Percentiles rank a stretch among this genome's conserved stretches.
Evolutionary conservation across 2,329 filamentous ascomycete genomes (phyloP).

Genomic region (Talaromyces piceae): DNA sequence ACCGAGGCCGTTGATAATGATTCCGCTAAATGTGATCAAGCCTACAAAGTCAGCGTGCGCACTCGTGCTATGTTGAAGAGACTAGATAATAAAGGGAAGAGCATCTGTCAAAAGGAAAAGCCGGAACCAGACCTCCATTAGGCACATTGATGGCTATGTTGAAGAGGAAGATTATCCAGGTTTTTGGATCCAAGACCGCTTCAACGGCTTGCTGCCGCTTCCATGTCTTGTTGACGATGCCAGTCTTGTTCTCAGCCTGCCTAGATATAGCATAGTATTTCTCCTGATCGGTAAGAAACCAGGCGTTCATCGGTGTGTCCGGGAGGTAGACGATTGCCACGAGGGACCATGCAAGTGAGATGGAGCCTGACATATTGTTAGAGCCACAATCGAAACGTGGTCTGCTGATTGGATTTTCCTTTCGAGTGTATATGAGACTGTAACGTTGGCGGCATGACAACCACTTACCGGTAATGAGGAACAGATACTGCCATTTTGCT

Average conservation of each 20-base stretch:
- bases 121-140: slow-evolving; percentile 19
- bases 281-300: slow-evolving; percentile 51
- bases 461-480: slow-evolving; percentile 42
- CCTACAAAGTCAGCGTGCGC: slow-evolving; percentile 14
- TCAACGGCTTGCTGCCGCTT: slow-evolving; percentile 24
- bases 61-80: no score
- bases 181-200: slow-evolving; percentile 30
- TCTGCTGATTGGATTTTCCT: no score
- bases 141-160: slow-evolving; percentile 30
- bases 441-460: not conserved
- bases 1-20: slow-evolving; percentile 33
- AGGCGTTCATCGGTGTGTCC: slow-evolving; percentile 39
- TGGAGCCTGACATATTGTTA: slow-evolving; percentile 18
- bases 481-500: slow-evolving; percentile 52
- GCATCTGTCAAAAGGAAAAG: not conserved
- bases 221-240: slow-evolving; percentile 25
- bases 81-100: not conserved
- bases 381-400: no score
- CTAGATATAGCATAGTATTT: slow-evolving; percentile 40
- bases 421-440: no score
- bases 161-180: slow-evolving; percentile 28
- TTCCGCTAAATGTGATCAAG: slow-evolving; percentile 30
- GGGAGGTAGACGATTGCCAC: slow-evolving; percentile 41
- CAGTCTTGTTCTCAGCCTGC: slow-evolving; percentile 32
- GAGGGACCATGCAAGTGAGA: slow-evolving; percentile 46